Conservation (phyloP, 2,329 filamentous ascomycete genomes). For the Colletotrichum sojae region DNA sequence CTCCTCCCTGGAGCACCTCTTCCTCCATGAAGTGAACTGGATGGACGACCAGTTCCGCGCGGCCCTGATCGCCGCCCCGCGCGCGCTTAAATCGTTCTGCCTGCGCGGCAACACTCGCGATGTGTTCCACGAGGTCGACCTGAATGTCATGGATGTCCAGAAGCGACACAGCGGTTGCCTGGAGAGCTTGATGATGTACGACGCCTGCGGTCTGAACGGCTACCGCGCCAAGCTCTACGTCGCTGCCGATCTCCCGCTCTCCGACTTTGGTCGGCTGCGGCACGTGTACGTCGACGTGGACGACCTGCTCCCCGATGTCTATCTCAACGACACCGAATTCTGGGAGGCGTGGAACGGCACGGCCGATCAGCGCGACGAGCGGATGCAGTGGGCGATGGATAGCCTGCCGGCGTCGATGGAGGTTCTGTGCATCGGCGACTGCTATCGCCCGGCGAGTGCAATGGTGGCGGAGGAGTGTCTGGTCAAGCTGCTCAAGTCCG, state of each 20-base stretch:
- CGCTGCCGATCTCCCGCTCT: background rate
- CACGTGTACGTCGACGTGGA: conserved; percentile 4
- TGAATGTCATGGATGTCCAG: background rate
- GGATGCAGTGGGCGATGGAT: conserved; percentile 4
- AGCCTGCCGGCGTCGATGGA: background rate
- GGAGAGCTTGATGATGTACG: conserved; percentile 19
- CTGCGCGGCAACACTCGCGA: background rate
- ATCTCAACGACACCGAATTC: background rate
- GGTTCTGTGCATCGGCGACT: background rate
- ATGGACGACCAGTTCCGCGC: background rate
- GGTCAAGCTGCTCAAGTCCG: background rate
- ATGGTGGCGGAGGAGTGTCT: background rate
- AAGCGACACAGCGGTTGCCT: conserved; percentile 3
- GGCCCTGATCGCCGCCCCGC: conserved; percentile 7
- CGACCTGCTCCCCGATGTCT: background rate
- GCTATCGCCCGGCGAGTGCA: too few relatives aligned
- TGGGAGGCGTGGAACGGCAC: background rate
- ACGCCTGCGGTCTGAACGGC: background rate
- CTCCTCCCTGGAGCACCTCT: conserved; percentile 11
- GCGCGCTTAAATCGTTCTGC: conserved; percentile 8
- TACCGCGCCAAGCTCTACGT: background rate
- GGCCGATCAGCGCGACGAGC: background rate
- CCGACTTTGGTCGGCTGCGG: background rate
- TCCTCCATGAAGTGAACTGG: background rate
- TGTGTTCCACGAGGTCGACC: background rate